A percentile compares a stretch with the other conserved stretches of the same genome.
Evolutionary conservation across 2,329 filamentous ascomycete species (phyloP).

Genomic region (Ophiobolus disseminans): DNA sequence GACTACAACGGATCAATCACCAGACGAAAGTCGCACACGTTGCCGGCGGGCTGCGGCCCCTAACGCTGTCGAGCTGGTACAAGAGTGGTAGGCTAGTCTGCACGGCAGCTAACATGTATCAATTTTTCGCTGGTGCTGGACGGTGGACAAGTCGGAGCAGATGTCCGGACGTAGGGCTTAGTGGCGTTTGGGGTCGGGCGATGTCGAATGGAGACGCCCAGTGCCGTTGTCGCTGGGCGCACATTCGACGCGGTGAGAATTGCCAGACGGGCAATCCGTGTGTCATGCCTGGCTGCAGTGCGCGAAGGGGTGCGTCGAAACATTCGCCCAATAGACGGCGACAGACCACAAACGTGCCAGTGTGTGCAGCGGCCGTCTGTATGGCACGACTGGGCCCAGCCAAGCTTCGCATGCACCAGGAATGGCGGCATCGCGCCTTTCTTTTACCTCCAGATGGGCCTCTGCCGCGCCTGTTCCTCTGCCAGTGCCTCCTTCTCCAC

Average conservation of each 20-base stretch:
- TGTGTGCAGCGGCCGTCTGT: background rate
- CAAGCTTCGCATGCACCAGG: slow-evolving; percentile 17
- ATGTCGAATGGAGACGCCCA: slow-evolving; percentile 2
- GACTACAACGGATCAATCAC: background rate
- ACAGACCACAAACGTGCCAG: slow-evolving; percentile 1
- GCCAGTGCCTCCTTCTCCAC: slow-evolving; percentile 17
- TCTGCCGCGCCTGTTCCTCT: slow-evolving; percentile 17
- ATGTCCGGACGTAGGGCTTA: slow-evolving; percentile 6
- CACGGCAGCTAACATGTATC: slow-evolving; percentile 4
- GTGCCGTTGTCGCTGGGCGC: background rate
- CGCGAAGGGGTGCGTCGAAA: slow-evolving; percentile 1
- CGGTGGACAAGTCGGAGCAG: background rate
- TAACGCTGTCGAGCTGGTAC: background rate
- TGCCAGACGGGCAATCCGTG: slow-evolving; percentile 2
- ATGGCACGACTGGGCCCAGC: slow-evolving; percentile 1
- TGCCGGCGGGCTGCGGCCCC: slow-evolving; percentile 1
- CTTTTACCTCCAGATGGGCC: slow-evolving; percentile 18
- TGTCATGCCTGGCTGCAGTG: slow-evolving; percentile 1
- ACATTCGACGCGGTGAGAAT: slow-evolving; percentile 4
- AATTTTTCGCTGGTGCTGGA: slow-evolving; percentile 4
- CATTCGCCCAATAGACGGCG: background rate
- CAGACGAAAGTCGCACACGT: slow-evolving; percentile 1
- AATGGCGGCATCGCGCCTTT: slow-evolving; percentile 21
- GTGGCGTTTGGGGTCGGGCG: background rate
- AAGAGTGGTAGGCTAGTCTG: background rate